Base-by-base conservation (phyloP, 257 asterid species). In the Leonotis leonurus region DNA sequence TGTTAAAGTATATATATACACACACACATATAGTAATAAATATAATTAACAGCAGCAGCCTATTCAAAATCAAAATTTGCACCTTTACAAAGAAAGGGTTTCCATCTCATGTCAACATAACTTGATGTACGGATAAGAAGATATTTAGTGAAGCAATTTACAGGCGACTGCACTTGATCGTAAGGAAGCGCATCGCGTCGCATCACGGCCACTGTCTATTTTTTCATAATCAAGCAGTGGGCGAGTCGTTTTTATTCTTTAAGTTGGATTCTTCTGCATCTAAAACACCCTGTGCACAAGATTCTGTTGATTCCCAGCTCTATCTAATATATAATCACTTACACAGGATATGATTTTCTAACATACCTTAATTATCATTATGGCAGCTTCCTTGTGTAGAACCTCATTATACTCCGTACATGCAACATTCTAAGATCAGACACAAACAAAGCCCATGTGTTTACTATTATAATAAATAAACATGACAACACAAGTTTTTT, bases 381-480 rank as follows among this genome's bases (percentile, higher is more conserved):
- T 12, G 39, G 99, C 99, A 0, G 97, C 95, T 70, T 85, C 88
- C 78, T 92, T 92, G 86, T 92, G 96, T 35, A 92, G 72, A 73
- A 89, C 91, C 74, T 89, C 97, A 25, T 89, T 89, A 65, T 89
- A 92, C 87, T 86, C 99, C 3, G 51, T 49, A 60, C 99, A 92
- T 33, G 86, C 46, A 12, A 76, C 71, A 72, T 75, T 83, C 99
- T 89, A 86, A 39, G 54, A 71, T 40, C 57, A 12, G 64, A 68
- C 68, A 65, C 10, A 64, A 49, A 65, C 10, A 64, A 49, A 67
- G 8, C 40, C 56, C 1, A 64, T 45, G 24, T 11, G 4, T 8
- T 65, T 62, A 59, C 50, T 41, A n/a, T n/a, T n/a, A n/a, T n/a
- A 43, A 22, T 63, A 36, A 70, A 21, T 45, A 24, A 17, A 41